These are phyloP conservation scores for Stygiomarasmius scandens DNA, from an alignment of 1,284 basidiomycete species.

Conservation along the genomic window DNA sequence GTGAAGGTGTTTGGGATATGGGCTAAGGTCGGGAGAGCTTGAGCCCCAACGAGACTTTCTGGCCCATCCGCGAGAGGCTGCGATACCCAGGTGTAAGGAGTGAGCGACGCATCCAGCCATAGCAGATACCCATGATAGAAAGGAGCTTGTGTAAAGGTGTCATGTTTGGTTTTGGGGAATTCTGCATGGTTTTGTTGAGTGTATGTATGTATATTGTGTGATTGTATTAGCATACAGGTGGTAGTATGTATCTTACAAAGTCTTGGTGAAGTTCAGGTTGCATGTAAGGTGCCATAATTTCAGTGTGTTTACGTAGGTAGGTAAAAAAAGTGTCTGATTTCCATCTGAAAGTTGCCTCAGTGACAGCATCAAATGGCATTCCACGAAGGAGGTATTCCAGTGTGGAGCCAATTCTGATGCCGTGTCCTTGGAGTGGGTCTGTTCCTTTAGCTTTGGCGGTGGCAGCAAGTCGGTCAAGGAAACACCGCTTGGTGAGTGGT, in stretches of 20 bases:
- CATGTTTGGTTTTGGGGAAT: too few relatives aligned
- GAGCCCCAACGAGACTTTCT: constrained; percentile 55
- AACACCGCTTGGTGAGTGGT: constrained; percentile 31
- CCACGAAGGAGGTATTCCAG: constrained; percentile 24
- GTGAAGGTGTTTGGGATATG: not conserved
- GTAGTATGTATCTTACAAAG: constrained; percentile 4
- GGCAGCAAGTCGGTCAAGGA: constrained; percentile 25
- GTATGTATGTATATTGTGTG: too few relatives aligned
- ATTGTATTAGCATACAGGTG: constrained; percentile 1
- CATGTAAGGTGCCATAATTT: constrained; percentile 25
- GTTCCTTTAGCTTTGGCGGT: constrained; percentile 18
- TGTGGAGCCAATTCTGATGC: constrained; percentile 41
- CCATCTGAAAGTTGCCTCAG: constrained; percentile 22
- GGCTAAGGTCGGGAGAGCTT: not conserved
- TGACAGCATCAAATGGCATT: constrained; percentile 20
- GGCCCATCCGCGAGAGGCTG: constrained; percentile 9
- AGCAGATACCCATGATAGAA: constrained; percentile 7
- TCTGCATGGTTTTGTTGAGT: too few relatives aligned
- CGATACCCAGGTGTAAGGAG: constrained; percentile 4
- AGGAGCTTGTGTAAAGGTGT: not conserved
- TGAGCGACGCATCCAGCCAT: constrained; percentile 10
- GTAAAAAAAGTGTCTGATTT: constrained; percentile 20
- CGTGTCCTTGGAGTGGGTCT: constrained; percentile 30
- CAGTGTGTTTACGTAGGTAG: constrained; percentile 22
- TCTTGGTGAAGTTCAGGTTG: constrained; percentile 13